phyloP scores from a whole-genome alignment of 148 eudicot species.

The Rhododendron griersonianum region DNA sequence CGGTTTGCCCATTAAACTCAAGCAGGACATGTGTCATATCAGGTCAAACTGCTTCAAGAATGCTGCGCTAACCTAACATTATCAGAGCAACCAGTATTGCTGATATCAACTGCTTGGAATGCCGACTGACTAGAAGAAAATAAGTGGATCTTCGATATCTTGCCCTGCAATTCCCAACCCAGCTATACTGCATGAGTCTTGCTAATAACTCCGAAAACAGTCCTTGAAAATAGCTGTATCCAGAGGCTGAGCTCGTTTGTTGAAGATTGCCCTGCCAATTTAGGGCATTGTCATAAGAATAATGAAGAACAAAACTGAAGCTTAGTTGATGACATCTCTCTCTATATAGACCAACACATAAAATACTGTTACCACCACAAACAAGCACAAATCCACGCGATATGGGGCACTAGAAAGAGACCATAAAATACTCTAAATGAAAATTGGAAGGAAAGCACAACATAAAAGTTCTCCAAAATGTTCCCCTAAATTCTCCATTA shows the following conservation, averaged over 20 bases:
- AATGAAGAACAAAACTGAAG: background rate
- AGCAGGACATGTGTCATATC: background rate
- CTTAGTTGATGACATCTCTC: background rate
- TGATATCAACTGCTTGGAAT: background rate
- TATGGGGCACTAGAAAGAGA: background rate
- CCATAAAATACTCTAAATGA: background rate
- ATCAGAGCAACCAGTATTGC: background rate
- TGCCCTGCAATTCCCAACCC: background rate
- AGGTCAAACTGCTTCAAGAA: background rate
- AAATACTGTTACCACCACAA: background rate
- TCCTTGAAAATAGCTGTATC: slow-evolving; percentile 4
- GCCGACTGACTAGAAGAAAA: background rate
- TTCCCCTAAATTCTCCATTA: background rate
- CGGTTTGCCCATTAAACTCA: background rate
- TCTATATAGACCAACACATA: background rate
- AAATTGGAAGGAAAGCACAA: background rate
- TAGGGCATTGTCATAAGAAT: background rate
- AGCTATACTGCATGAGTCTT: background rate
- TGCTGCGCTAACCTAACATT: slow-evolving; percentile 5
- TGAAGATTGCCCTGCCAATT: slow-evolving; percentile 6
- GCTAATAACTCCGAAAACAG: slow-evolving; percentile 4
- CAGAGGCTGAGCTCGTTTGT: slow-evolving; percentile 10
- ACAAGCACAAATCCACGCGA: background rate
- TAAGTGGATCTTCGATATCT: slow-evolving; percentile 6
- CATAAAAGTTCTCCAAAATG: background rate